Conservation (phyloP, 73 alveolate genomes). For the Stentor coeruleus region DNA sequence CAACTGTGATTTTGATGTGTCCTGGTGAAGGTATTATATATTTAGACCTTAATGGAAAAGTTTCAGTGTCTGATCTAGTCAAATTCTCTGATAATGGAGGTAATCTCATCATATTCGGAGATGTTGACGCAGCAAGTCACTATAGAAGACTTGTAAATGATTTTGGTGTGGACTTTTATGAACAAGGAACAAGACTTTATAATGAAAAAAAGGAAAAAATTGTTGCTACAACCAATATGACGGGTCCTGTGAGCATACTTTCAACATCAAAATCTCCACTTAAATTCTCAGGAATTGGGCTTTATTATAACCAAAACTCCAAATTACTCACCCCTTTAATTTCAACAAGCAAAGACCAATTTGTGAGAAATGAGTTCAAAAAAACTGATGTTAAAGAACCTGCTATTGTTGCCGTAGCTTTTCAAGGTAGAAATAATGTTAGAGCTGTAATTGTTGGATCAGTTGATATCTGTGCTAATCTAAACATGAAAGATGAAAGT, state of each 20-base stretch:
- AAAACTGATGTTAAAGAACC: background rate
- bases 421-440: constrained; percentile 63
- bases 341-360: background rate
- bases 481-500: constrained; percentile 35
- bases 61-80: constrained; percentile 2
- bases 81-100: constrained; percentile 23
- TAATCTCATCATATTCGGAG: constrained; percentile 22
- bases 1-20: background rate
- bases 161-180: constrained; percentile 25
- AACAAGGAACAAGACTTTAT: constrained; percentile 23
- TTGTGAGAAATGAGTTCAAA: constrained; percentile 26
- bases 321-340: background rate
- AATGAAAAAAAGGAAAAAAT: background rate
- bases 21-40: background rate
- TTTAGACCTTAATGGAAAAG: background rate
- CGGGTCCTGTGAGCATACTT: background rate
- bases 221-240: background rate
- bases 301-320: background rate
- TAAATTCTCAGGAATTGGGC: background rate
- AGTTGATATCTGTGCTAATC: constrained; percentile 59
- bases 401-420: constrained; percentile 65
- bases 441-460: constrained; percentile 68
- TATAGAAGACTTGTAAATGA: constrained; percentile 20
- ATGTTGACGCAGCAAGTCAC: constrained; percentile 13
- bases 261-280: background rate